Percentiles rank a stretch among this genome's conserved stretches.
Evolutionary conservation across 495 filamentous ascomycete species (phyloP).

Genomic region (Hypoxylon lenormandii): DNA sequence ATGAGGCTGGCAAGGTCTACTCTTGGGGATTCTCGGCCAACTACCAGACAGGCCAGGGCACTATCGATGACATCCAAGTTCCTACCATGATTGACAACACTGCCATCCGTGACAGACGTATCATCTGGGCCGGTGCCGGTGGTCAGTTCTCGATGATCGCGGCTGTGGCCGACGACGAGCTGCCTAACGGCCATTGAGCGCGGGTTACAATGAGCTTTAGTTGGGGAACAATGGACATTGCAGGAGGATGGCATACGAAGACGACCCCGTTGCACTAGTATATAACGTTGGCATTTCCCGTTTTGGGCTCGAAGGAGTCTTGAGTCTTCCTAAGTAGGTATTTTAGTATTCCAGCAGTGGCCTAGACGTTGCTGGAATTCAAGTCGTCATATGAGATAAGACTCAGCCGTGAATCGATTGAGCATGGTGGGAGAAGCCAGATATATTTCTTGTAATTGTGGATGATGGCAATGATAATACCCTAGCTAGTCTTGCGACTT

Average conservation of each 20-base stretch:
- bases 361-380: constrained; percentile 11
- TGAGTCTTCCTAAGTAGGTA: neutral
- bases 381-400: neutral
- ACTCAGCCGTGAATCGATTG: neutral
- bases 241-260: constrained; percentile 4
- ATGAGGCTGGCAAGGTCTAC: constrained; percentile 66
- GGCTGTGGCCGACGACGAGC: constrained; percentile 12
- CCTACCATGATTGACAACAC: constrained; percentile 70
- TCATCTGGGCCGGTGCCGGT: constrained; percentile 70
- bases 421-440: neutral
- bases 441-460: neutral
- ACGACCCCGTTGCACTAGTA: constrained; percentile 7
- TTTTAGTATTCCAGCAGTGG: neutral
- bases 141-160: constrained; percentile 73
- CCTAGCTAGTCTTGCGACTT: neutral
- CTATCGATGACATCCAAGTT: constrained; percentile 64
- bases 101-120: constrained; percentile 64
- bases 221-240: neutral
- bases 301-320: constrained; percentile 2
- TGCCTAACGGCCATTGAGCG: constrained; percentile 22
- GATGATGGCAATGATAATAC: neutral
- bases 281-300: constrained; percentile 17
- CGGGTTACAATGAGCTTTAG: neutral
- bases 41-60: constrained; percentile 73
- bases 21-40: constrained; percentile 77